Evolutionary conservation across 352 stramenopile genomes (phyloP), one percentile per base, ranked within the genome.

Genomic region (Thraustochytrium sp.): DNA sequence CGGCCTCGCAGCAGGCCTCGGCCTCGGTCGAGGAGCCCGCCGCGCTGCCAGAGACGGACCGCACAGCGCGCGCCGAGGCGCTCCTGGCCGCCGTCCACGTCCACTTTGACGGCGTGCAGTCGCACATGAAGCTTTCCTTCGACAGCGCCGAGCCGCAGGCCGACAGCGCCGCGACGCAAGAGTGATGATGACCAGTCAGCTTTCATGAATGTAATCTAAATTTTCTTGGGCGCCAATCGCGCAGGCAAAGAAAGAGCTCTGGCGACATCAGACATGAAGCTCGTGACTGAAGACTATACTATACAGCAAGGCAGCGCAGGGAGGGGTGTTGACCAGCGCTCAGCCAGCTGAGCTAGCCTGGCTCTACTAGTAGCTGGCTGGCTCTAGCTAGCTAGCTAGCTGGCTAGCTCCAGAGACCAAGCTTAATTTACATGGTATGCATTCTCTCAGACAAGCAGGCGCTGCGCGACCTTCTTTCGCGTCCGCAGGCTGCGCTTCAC

Each of bases 1-100:
- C 74, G 5, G 23, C 78, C 8, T 82, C 74, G 34, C 74, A 82
- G 56, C 74, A 82, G 36, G 74, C 74, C 3, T 82, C 74, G 3
- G 29, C 74, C 0, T 54, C n/a, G n/a, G 56, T 82, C 4, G 51
- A 76, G 31, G 29, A 34, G 21, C 11, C 0, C 34, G 23, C 8
- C 59, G 46, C 26, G 11, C 0, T 26, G 18, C 23, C 23, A 26
- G 9, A 56, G 62, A 36, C 44, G 40, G 16, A 49, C 9, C 63
- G 18, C 38, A 53, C 37, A 36, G 2, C 38, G 40, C 26, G 26
- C 11, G 62, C 62, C 23, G 13, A 0, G 5, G 38, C 21, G 1
- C 8, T 75, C 8, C 37, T 75, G 36, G 62, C 2, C 48, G 21
- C 23, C 29, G 37, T 34, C 11, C 5, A 51, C 36, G 21, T 75